Evolutionary conservation across 352 stramenopile species (phyloP).

Genomic region (Thraustochytrium striatum): DNA sequence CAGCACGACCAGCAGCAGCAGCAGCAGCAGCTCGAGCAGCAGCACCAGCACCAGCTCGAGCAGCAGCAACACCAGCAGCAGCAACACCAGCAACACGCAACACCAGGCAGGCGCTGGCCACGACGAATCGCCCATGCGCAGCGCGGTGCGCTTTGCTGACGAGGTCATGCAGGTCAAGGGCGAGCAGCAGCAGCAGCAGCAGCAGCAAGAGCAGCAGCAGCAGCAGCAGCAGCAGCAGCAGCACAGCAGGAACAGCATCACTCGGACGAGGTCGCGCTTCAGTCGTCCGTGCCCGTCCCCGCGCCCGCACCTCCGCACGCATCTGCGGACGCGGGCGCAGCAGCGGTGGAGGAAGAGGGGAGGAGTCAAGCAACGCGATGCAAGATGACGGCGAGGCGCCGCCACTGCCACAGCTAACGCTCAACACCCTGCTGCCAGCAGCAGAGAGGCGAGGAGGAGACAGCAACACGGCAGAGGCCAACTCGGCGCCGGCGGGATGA

Average conservation of each 20-base stretch:
- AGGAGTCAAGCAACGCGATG: constrained; percentile 8
- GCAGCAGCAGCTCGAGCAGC: constrained; percentile 1
- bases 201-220: neutral
- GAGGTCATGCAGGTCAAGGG: too few relatives aligned
- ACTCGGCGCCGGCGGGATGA: constrained; percentile 5
- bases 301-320: neutral
- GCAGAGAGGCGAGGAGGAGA: neutral
- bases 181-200: neutral
- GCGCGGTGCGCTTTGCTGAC: neutral
- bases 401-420: constrained; percentile 22
- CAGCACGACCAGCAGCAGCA: neutral
- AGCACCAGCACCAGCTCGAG: neutral
- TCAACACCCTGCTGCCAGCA: constrained; percentile 28
- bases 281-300: neutral
- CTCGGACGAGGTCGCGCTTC: neutral
- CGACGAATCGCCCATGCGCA: neutral
- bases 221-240: constrained; percentile 11
- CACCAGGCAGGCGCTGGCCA: neutral
- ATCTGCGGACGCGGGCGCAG: neutral
- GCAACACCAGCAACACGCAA: constrained; percentile 9
- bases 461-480: neutral
- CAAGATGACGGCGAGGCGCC: neutral
- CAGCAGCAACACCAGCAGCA: neutral
- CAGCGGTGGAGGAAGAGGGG: neutral
- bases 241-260: constrained; percentile 13